A percentile compares a stretch with the other conserved stretches of the same genome.
These are phyloP conservation scores for Aspergillus pseudoglaucus DNA, from an alignment of 2,329 filamentous ascomycete species.

Conservation along the genomic window DNA sequence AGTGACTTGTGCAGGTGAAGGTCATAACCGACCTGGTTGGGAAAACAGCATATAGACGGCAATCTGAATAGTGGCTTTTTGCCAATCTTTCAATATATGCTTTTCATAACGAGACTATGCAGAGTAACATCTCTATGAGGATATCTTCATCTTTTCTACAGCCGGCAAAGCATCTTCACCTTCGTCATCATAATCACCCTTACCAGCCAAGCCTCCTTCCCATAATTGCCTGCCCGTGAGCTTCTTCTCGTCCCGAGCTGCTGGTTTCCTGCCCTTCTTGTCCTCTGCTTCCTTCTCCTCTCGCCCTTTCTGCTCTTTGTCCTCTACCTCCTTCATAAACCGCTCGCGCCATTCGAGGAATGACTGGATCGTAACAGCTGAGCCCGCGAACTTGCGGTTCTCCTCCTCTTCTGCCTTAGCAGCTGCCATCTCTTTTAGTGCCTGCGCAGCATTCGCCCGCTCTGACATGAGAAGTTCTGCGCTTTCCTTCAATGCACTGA, in stretches of 20 bases:
- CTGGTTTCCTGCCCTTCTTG: conserved; percentile 73
- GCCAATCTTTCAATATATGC: not conserved
- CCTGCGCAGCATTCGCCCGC: conserved; percentile 59
- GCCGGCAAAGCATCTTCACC: conserved; percentile 56
- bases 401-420: conserved; percentile 73
- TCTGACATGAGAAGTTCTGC: conserved; percentile 79
- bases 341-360: conserved; percentile 76
- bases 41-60: not conserved
- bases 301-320: conserved; percentile 55
- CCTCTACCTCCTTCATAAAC: conserved; percentile 76
- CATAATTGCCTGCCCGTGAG: conserved; percentile 70
- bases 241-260: conserved; percentile 59
- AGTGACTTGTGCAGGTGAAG: not conserved
- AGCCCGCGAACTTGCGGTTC: conserved; percentile 93
- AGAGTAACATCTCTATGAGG: conserved; percentile 37
- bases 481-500: conserved; percentile 78
- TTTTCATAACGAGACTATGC: not conserved
- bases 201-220: conserved; percentile 65
- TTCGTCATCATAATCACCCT: conserved; percentile 60
- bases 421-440: conserved; percentile 46
- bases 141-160: conserved; percentile 66
- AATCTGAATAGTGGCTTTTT: not conserved
- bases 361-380: conserved; percentile 75
- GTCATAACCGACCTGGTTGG: not conserved
- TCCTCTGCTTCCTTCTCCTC: conserved; percentile 72